phyloP scores from a whole-genome alignment of 768 basidiomycete species.

The Mycena sanguinolenta region DNA sequence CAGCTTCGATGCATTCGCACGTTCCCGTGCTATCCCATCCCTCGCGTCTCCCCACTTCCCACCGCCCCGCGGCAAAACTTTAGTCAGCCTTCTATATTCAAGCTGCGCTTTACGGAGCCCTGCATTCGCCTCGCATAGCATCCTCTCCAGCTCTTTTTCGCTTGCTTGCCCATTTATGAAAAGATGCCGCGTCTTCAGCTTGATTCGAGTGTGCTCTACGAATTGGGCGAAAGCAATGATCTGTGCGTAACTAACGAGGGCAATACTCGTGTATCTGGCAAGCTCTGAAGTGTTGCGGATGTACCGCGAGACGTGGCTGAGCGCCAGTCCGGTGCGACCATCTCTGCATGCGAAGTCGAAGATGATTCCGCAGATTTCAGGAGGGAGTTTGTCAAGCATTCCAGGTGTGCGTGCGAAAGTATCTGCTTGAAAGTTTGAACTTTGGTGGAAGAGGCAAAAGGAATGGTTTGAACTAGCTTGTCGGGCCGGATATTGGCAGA shows the following conservation, averaged over 20 bases:
- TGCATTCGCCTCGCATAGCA: slow-evolving; percentile 7
- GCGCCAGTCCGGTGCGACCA: slow-evolving; percentile 51
- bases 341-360: slow-evolving; percentile 53
- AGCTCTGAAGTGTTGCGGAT: slow-evolving; percentile 43
- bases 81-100: background rate
- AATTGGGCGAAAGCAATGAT: slow-evolving; percentile 42
- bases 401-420: too few species aligned
- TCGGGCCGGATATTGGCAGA: too few species aligned
- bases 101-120: too few species aligned
- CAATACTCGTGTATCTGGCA: slow-evolving; percentile 47
- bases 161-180: slow-evolving; percentile 41
- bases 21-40: background rate
- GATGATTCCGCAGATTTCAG: slow-evolving; percentile 47
- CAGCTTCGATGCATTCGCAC: background rate
- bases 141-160: slow-evolving; percentile 19
- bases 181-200: slow-evolving; percentile 42
- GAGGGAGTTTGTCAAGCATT: slow-evolving; percentile 38
- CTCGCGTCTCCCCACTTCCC: background rate
- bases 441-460: too few species aligned
- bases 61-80: too few species aligned
- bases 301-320: slow-evolving; percentile 51
- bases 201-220: slow-evolving; percentile 38
- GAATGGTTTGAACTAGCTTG: too few species aligned
- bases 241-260: slow-evolving; percentile 42
- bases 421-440: too few species aligned